Base-by-base conservation (phyloP, 805 yeast genomes). In the Myxozyma geophila region DNA sequence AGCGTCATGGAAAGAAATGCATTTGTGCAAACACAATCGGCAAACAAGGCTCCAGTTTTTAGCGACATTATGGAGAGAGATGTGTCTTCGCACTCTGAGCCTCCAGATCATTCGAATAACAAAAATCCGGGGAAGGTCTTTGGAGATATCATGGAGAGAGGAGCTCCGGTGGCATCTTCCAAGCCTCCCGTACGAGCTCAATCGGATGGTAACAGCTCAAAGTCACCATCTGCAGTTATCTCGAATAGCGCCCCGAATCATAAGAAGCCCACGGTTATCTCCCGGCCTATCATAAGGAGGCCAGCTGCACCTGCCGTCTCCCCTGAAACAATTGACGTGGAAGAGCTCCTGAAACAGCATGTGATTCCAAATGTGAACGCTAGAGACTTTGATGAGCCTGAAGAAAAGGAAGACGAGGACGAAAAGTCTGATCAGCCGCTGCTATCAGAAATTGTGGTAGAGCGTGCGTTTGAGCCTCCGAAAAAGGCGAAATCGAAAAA, bases 401-500 rank as follows among this genome's bases (percentile, higher is more conserved):
- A 21, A 9, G 51, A 37, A 6, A 39, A 19, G 10, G 59, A 58
- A 12, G 63, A 58, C 54, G 64, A 48, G 6, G 63, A 47, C 21
- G 56, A 40, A 9, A 58, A 53, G 3, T 28, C 49, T 13, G 40
- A 47, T n/a, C 54, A 50, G 23, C 67, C 63, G 19, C 9, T 65
- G 10, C 53, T 65, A 19, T 48, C 67, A n/a, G 68, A 62, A 7
- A 46, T 60, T 10, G 58, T 65, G 37, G 41, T 65, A 23, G 68
- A 65, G 44, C 43, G 68, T 8, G 61, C 60, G 15, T 65, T 51
- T 55, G n/a, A 43, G 36, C 48, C 61, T 7, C 49, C 48, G n/a
- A 28, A 40, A 12, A 7, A 40, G 19, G 6, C 9, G 33, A 12
- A 36, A 40, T 13, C 35, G 13, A 44, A 39, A 13, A 50, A 36